Evolutionary conservation across 768 basidiomycete genomes (phyloP).

Genomic region (Amanita rubescens): DNA sequence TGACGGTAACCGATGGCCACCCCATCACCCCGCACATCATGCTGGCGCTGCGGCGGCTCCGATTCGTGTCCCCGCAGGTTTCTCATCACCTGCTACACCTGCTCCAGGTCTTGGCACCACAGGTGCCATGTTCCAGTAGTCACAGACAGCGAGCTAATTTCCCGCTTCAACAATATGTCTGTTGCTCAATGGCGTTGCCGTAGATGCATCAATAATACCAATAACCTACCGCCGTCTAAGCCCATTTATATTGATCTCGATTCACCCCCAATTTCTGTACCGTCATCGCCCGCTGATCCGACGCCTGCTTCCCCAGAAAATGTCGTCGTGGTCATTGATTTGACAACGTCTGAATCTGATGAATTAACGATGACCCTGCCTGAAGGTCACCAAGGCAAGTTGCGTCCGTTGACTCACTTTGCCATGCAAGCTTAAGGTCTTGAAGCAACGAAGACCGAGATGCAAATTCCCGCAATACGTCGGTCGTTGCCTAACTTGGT

Average conservation of each 20-base stretch:
- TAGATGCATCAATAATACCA: neutral
- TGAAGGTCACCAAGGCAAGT: neutral
- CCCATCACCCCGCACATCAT: constrained; percentile 5
- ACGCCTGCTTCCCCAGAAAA: neutral
- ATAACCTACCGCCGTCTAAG: neutral
- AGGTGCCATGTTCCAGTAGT: constrained; percentile 30
- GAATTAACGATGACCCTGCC: neutral
- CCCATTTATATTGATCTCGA: constrained; percentile 1
- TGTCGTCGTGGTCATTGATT: constrained; percentile 1
- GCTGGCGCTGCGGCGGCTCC: constrained; percentile 17
- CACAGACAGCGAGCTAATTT: constrained; percentile 23
- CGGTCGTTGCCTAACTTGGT: neutral
- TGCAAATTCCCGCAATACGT: neutral
- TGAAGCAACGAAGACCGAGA: neutral
- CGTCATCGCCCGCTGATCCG: neutral
- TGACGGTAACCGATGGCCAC: constrained; percentile 3
- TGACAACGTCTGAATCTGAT: neutral
- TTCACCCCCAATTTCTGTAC: neutral
- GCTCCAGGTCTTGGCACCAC: constrained; percentile 29
- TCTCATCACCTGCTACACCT: constrained; percentile 25
- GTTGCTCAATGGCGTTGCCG: neutral
- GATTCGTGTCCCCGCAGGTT: constrained; percentile 21
- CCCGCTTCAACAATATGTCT: constrained; percentile 17
- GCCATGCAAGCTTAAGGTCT: neutral
- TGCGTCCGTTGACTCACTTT: neutral